Evolutionary conservation across 805 yeast genomes (phyloP).

Genomic region (Saccharomycopsis vini): DNA sequence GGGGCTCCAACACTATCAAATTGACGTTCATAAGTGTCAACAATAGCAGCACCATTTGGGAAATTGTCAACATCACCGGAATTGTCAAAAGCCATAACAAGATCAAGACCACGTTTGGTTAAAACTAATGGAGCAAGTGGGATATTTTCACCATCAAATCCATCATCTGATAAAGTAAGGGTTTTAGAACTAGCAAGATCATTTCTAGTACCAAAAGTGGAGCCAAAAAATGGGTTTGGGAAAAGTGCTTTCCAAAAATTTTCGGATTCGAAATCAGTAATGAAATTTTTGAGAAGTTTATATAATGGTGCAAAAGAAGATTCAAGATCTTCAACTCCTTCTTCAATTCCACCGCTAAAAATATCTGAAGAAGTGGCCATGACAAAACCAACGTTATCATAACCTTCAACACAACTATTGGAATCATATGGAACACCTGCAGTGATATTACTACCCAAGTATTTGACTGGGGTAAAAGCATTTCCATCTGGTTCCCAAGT

Average conservation of each 20-base stretch:
- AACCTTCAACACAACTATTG: conserved; percentile 35
- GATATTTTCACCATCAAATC: conserved; percentile 49
- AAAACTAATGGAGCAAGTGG: conserved; percentile 49
- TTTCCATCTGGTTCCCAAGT: conserved; percentile 77
- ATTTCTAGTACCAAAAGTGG: conserved; percentile 32
- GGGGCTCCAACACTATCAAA: conserved; percentile 37
- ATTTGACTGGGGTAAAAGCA: conserved; percentile 57
- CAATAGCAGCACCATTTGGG: conserved; percentile 17
- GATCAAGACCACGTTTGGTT: conserved; percentile 44
- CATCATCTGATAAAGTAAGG: conserved; percentile 47
- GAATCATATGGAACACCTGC: conserved; percentile 26
- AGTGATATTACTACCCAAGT: conserved; percentile 56
- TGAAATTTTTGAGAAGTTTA: conserved; percentile 40
- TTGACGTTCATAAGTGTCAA: conserved; percentile 15
- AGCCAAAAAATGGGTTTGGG: conserved; percentile 14
- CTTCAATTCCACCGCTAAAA: conserved; percentile 40
- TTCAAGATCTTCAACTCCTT: no score
- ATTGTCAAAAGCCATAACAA: conserved; percentile 45
- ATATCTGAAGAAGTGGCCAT: conserved; percentile 79
- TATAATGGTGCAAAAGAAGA: not conserved
- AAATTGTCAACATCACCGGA: conserved; percentile 29
- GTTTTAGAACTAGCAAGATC: conserved; percentile 1
- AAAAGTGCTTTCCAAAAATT: conserved; percentile 56
- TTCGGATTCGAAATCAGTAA: conserved; percentile 71
- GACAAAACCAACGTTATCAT: conserved; percentile 73